Conservation (phyloP, 345 rosid genomes). For the Euphorbia tirucalli region DNA sequence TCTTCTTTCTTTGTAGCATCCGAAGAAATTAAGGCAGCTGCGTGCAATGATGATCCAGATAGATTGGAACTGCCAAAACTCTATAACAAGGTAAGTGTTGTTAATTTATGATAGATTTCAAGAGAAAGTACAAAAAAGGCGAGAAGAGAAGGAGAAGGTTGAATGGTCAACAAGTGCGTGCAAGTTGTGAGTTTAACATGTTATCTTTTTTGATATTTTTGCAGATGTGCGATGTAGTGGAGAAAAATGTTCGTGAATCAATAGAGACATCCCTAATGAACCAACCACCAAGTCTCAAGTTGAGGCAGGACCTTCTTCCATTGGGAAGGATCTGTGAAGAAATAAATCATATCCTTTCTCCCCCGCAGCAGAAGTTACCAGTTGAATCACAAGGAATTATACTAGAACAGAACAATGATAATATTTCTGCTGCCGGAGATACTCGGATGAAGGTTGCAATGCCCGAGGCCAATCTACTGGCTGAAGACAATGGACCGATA, state of each 20-base stretch:
- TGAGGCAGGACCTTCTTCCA: constrained; percentile 52
- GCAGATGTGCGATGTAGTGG: constrained; percentile 66
- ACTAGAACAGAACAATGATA: constrained; percentile 6
- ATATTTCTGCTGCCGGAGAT: constrained; percentile 21
- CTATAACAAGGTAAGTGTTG: constrained; percentile 56
- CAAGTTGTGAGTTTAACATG: not conserved
- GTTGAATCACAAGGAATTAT: constrained; percentile 20
- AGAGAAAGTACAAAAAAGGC: not conserved
- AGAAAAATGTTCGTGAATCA: constrained; percentile 46
- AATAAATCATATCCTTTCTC: constrained; percentile 47
- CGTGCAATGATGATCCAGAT: constrained; percentile 54
- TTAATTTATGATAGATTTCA: not conserved
- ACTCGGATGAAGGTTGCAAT: constrained; percentile 16
- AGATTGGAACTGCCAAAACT: constrained; percentile 47
- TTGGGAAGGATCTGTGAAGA: constrained; percentile 43
- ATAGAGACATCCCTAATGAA: constrained; percentile 33
- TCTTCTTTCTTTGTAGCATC: constrained; percentile 43
- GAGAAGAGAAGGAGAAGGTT: not conserved
- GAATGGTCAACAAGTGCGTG: not conserved
- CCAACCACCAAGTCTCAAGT: constrained; percentile 35
- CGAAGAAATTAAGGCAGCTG: constrained; percentile 54
- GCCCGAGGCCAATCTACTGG: constrained; percentile 10
- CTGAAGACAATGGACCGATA: not conserved
- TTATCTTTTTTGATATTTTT: constrained; percentile 9
- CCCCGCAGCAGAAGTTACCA: constrained; percentile 18